A percentile compares a stretch with the other conserved stretches of the same genome.
phyloP scores from a whole-genome alignment of 2,329 filamentous ascomycete genomes.

The Exophiala sp. region DNA sequence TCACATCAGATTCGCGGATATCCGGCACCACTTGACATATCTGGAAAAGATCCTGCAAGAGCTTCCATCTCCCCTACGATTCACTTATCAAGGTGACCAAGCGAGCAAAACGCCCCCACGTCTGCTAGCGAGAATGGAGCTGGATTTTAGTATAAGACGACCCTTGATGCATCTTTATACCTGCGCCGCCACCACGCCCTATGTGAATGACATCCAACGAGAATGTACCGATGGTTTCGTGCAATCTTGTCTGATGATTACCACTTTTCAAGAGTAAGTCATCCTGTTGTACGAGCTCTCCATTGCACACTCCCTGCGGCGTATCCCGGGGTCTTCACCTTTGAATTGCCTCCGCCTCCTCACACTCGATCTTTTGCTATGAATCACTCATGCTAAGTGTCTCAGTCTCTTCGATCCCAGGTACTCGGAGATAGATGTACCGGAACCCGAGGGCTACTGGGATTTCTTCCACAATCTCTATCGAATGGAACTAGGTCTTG shows the following conservation, averaged over 20 bases:
- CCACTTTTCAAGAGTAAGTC: constrained; percentile 31
- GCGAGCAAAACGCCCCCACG: constrained; percentile 25
- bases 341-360: not conserved
- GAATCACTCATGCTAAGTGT: not conserved
- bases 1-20: constrained; percentile 14
- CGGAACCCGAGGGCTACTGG: constrained; percentile 27
- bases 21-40: constrained; percentile 21
- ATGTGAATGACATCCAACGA: constrained; percentile 18
- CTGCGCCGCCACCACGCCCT: constrained; percentile 23
- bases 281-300: not conserved
- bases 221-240: constrained; percentile 28
- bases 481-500: constrained; percentile 21
- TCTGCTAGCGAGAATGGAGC: constrained; percentile 29
- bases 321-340: too few relatives aligned
- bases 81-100: constrained; percentile 21
- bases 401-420: constrained; percentile 32
- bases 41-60: constrained; percentile 25
- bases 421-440: constrained; percentile 30
- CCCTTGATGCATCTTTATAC: constrained; percentile 34
- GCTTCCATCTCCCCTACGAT: constrained; percentile 22
- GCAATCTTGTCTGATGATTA: constrained; percentile 30
- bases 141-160: constrained; percentile 31
- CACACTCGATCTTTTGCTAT: not conserved
- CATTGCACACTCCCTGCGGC: too few relatives aligned
- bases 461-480: constrained; percentile 28